Base-by-base conservation (phyloP, 352 stramenopile genomes). In the Pythium rhizo-oryzae region DNA sequence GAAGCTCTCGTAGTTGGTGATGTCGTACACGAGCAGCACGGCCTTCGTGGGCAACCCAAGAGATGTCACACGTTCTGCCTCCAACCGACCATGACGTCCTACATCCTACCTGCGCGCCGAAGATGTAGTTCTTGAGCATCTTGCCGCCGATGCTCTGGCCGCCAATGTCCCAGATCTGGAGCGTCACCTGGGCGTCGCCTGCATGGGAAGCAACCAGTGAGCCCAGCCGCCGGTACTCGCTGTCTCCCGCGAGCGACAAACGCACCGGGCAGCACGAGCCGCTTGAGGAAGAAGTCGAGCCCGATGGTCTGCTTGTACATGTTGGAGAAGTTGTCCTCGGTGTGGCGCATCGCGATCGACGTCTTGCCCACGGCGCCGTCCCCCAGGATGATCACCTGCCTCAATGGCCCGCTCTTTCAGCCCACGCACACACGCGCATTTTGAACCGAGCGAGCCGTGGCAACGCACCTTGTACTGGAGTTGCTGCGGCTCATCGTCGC, bases 1-100 rank as follows among this genome's bases (percentile, higher is more conserved):
- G 67, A 98, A 98, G 61, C 89, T 97, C 69, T 98, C 91, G 66
- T 97, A 97, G 77, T 98, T 98, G 55, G 94, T 98, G 70, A 98
- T 96, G 79, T 98, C 95, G 72, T 98, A 98, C 56, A 96, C 93
- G 28, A 98, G 72, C 46, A 98, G 66, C 47, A 98, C 89, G 2
- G 89, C 92, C 85, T 92, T 41, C 7, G 46, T 39, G 33, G 28
- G 37, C n/a, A 53, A 25, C 24, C 24, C 13, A 44, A 23, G 24
- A 53, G 21, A 63, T n/a, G 9, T 1, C 3, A 43, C 25, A 30
- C n/a, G 18, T n/a, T 47, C 18, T 7, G 41, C 13, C 19, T 30
- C 12, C 24, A 18, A 43, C 3, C 21, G 13, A 61, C 8, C 8
- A 37, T 46, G 44, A 9, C 67, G 24, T 57, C 13, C 25, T 23